These are phyloP conservation scores for Leptomonas seymouri DNA, from an alignment of 208 protist genomes.

Conservation along the genomic window DNA sequence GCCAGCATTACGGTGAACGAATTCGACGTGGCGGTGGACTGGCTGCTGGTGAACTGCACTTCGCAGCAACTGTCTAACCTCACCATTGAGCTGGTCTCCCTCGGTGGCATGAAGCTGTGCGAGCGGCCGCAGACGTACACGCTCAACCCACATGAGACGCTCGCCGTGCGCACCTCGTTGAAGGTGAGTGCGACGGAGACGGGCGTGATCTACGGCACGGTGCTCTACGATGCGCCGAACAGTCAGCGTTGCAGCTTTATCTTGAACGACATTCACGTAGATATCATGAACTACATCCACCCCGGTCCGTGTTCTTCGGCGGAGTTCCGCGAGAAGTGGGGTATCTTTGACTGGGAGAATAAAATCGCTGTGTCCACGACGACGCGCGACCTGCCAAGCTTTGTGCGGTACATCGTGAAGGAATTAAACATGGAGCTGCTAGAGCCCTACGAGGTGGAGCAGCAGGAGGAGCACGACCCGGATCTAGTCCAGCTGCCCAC, in stretches of 20 bases:
- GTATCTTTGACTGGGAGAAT: conserved; percentile 99
- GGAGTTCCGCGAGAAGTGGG: conserved; percentile 98
- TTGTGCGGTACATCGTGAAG: conserved; percentile 91
- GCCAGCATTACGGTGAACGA: conserved; percentile 97
- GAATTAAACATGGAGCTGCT: conserved; percentile 96
- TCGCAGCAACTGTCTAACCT: conserved; percentile 94
- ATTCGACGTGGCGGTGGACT: conserved; percentile 98
- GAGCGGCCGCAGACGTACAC: conserved; percentile 96
- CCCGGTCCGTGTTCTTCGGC: conserved; percentile 87
- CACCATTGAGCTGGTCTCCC: conserved; percentile 95
- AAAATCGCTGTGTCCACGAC: conserved; percentile 94
- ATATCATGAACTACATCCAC: conserved; percentile 99
- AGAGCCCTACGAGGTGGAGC: conserved; percentile 42
- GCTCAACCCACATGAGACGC: conserved; percentile 84
- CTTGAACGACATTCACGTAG: conserved; percentile 97
- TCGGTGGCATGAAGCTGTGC: conserved; percentile 97
- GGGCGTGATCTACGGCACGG: conserved; percentile 97
- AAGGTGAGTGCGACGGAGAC: conserved; percentile 98
- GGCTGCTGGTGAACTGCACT: conserved; percentile 95
- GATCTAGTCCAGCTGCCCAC: conserved; percentile 48
- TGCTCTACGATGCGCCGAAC: conserved; percentile 95
- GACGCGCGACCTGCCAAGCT: conserved; percentile 82
- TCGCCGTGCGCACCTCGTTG: conserved; percentile 94
- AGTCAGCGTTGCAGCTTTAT: conserved; percentile 92
- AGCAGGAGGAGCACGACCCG: conserved; percentile 35